phyloP scores from a whole-genome alignment of 1,139 yeast genomes.

The Sugiyamaella xylanicola region DNA sequence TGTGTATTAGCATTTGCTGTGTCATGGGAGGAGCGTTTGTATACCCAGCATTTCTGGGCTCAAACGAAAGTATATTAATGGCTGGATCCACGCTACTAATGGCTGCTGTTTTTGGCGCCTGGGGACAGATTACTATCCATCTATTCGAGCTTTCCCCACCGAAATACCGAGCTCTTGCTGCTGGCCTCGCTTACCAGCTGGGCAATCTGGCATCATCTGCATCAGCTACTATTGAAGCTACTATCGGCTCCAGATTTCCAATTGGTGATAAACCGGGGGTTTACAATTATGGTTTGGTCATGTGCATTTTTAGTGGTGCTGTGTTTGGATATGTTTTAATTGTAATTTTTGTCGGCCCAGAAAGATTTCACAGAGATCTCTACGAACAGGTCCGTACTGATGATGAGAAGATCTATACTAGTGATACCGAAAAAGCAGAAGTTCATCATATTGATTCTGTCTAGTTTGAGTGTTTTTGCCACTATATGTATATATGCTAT shows the following conservation, averaged over 20 bases:
- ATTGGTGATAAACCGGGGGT: slow-evolving; percentile 32
- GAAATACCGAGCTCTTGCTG: slow-evolving; percentile 53
- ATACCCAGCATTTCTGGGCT: slow-evolving; percentile 55
- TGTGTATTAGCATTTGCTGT: slow-evolving; percentile 49
- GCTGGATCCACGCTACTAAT: slow-evolving; percentile 57
- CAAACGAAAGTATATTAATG: slow-evolving; percentile 46
- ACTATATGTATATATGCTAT: background rate
- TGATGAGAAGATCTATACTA: background rate
- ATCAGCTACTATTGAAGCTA: slow-evolving; percentile 58
- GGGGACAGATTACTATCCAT: slow-evolving; percentile 59
- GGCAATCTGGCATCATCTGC: slow-evolving; percentile 65
- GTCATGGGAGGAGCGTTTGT: slow-evolving; percentile 54
- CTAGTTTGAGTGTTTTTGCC: background rate
- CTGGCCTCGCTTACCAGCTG: slow-evolving; percentile 58
- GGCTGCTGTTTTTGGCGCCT: slow-evolving; percentile 57
- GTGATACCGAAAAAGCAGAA: background rate
- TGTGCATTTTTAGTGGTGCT: slow-evolving; percentile 63
- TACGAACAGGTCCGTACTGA: slow-evolving; percentile 3
- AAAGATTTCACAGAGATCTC: slow-evolving; percentile 32
- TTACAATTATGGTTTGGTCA: slow-evolving; percentile 51
- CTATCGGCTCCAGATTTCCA: slow-evolving; percentile 55
- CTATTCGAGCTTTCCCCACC: slow-evolving; percentile 59
- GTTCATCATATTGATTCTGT: background rate
- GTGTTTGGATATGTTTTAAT: slow-evolving; percentile 54
- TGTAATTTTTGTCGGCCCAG: slow-evolving; percentile 55